Conservation (phyloP, 2,329 filamentous ascomycete species). For the Pseudogymnoascus sp. region DNA sequence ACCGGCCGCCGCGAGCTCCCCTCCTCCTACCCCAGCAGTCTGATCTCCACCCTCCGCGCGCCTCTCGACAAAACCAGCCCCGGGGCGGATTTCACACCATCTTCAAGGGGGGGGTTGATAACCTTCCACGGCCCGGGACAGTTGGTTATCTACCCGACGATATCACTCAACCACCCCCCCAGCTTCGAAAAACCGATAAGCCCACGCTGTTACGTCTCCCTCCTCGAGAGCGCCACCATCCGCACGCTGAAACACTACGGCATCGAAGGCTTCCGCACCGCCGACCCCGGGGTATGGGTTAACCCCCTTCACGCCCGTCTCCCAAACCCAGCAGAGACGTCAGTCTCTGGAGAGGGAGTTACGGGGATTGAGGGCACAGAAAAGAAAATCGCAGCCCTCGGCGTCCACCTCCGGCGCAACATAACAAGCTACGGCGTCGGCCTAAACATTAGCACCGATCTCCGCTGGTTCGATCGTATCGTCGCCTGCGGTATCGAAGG, state of each 20-base stretch:
- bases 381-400: slow-evolving; percentile 80
- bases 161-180: slow-evolving; percentile 63
- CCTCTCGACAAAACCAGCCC: slow-evolving; percentile 14
- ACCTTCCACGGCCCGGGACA: slow-evolving; percentile 96
- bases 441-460: slow-evolving; percentile 61
- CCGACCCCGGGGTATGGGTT: slow-evolving; percentile 85
- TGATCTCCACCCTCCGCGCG: slow-evolving; percentile 31
- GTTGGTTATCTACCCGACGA: slow-evolving; percentile 80
- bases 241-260: slow-evolving; percentile 51
- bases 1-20: slow-evolving; percentile 69
- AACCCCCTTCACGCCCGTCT: too few relatives aligned
- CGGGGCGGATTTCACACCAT: slow-evolving; percentile 27
- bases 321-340: too few relatives aligned
- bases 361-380: slow-evolving; percentile 24
- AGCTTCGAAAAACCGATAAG: slow-evolving; percentile 34
- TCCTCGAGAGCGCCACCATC: slow-evolving; percentile 71
- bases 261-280: slow-evolving; percentile 53
- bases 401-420: slow-evolving; percentile 81
- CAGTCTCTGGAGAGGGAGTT: too few relatives aligned
- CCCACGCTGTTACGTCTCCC: slow-evolving; percentile 66
- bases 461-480: slow-evolving; percentile 62
- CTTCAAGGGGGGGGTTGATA: slow-evolving; percentile 72
- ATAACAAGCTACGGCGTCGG: slow-evolving; percentile 79
- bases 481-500: slow-evolving; percentile 83
- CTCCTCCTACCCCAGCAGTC: slow-evolving; percentile 39